Evolutionary conservation across 1,284 basidiomycete genomes (phyloP).

Genomic region (Cryptococcus floricola): DNA sequence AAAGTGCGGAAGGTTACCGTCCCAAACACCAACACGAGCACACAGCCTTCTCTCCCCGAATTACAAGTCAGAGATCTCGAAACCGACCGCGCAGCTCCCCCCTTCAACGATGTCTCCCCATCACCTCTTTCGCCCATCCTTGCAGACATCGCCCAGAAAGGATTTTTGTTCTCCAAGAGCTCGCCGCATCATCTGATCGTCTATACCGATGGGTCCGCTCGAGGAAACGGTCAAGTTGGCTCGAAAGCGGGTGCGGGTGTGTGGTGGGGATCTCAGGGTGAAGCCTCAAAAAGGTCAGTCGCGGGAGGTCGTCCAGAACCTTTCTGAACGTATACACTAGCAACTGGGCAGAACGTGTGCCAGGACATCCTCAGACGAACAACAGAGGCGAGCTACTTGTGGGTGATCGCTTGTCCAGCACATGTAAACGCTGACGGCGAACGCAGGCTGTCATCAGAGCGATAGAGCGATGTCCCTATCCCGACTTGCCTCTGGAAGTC

Average conservation of each 20-base stretch:
- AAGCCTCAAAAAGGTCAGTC: conserved; percentile 24
- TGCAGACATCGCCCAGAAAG: conserved; percentile 18
- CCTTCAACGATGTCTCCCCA: not conserved
- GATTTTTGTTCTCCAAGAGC: conserved; percentile 29
- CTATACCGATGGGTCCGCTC: conserved; percentile 46
- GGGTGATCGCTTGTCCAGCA: conserved; percentile 4
- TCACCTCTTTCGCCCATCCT: conserved; percentile 15
- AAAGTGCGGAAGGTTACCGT: not conserved
- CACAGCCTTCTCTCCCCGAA: not conserved
- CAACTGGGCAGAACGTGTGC: conserved; percentile 45
- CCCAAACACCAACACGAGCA: conserved; percentile 1
- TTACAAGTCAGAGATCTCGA: not conserved
- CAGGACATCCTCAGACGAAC: conserved; percentile 47
- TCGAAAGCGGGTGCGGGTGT: conserved; percentile 47
- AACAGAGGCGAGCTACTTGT: conserved; percentile 50
- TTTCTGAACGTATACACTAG: conserved; percentile 4
- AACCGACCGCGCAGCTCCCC: conserved; percentile 7
- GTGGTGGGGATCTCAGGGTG: conserved; percentile 38
- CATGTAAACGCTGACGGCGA: not conserved
- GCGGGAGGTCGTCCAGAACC: not conserved
- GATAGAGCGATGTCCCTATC: conserved; percentile 45
- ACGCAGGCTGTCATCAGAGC: conserved; percentile 47
- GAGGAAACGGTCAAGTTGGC: conserved; percentile 39
- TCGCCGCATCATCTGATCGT: conserved; percentile 35
- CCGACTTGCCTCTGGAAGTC: conserved; percentile 47